Evolutionary conservation across 2,329 filamentous ascomycete species (phyloP), one percentile per base, ranked within the genome.

Genomic region (Alternaria sp.): DNA sequence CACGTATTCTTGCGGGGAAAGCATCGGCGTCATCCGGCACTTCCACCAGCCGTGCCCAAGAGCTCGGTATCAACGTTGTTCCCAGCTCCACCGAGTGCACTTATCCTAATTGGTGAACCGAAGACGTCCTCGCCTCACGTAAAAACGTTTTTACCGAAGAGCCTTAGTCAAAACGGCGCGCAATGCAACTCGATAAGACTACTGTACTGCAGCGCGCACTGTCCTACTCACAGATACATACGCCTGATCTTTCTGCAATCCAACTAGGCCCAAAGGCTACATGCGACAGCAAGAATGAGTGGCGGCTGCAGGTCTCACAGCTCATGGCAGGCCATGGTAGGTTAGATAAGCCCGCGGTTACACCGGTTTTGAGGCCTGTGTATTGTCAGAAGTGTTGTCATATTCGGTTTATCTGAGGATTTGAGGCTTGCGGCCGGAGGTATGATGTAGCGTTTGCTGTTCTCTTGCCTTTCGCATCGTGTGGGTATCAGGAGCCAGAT

Each of bases 141-240:
- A 69, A 68, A 64, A 64, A 66, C 64, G 12, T 36, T 38, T 76
- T 78, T 74, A 79, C 70, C 64, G 67, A 74, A 71, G 51, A 59
- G 53, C 62, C 69, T 78, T 78, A 77, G 76, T 78, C 74, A 78
- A 72, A 50, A 44, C 7, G 28, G 52, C 34, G 46, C 18, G 36
- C 46, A 53, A 71, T 68, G 72, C 72, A 71, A 34, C 64, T 67
- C 59, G 76, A 78, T 78, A 78, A 78, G 73, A 52, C 68, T 67
- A 71, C 66, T 60, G 63, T 67, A 71, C 66, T 60, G 63, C 64
- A 61, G 54, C 1, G 22, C 59, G 61, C 44, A 59, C 56, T 55
- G 58, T 66, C 62, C 62, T 62, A 64, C 52, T 69, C 63, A 64
- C 59, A 58, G 53, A 54, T 54, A 54, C 36, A 53, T 54, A 54